These are phyloP conservation scores for Hordeum pubiflorum DNA, from an alignment of 202 grass and related monocot species.

Conservation along the genomic window DNA sequence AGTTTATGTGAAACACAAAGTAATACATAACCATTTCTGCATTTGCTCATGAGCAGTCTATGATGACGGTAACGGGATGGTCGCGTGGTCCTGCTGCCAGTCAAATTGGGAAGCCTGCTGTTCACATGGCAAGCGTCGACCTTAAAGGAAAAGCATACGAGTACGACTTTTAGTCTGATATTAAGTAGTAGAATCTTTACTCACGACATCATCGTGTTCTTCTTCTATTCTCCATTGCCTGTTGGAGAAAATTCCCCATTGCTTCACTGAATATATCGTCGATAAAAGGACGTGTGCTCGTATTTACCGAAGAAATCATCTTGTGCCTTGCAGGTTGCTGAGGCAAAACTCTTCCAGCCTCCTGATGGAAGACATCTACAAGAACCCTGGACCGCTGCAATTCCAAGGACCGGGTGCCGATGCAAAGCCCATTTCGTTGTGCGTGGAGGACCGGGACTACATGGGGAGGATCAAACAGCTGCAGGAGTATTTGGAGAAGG, in stretches of 20 bases:
- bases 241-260: neutral
- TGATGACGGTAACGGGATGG: slow-evolving; percentile 78
- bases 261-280: neutral
- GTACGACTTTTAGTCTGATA: slow-evolving; percentile 16
- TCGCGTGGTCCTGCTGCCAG: slow-evolving; percentile 47
- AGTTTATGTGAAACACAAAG: neutral
- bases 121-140: slow-evolving; percentile 59
- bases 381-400: slow-evolving; percentile 68
- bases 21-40: slow-evolving; percentile 7
- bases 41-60: slow-evolving; percentile 36
- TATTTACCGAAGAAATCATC: neutral
- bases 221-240: neutral
- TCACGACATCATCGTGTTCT: neutral
- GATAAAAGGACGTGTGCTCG: neutral
- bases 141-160: slow-evolving; percentile 77
- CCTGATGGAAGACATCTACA: slow-evolving; percentile 76
- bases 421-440: slow-evolving; percentile 44
- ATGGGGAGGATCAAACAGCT: slow-evolving; percentile 80
- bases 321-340: slow-evolving; percentile 40
- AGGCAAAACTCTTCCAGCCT: slow-evolving; percentile 46
- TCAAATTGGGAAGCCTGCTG: slow-evolving; percentile 65
- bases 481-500: slow-evolving; percentile 71
- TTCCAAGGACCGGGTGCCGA: slow-evolving; percentile 58
- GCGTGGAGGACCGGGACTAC: slow-evolving; percentile 77
- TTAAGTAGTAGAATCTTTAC: neutral